phyloP scores from a whole-genome alignment of 768 basidiomycete species.

The Tylopilus subfusipes region DNA sequence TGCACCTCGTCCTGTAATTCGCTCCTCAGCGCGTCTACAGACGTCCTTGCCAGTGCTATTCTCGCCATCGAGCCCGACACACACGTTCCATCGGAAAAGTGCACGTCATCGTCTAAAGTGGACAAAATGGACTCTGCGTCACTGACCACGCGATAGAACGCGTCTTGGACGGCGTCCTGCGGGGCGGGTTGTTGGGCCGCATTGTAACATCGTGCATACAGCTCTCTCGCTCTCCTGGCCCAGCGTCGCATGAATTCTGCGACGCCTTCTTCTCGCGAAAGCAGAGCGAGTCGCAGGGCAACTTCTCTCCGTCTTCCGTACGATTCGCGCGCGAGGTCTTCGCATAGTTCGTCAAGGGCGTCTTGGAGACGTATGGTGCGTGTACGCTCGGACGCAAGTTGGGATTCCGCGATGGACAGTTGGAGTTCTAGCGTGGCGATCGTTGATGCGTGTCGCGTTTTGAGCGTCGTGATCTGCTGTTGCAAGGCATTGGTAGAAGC shows the following conservation, averaged over 20 bases:
- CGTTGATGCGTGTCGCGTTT: conserved; percentile 60
- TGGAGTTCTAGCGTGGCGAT: conserved; percentile 52
- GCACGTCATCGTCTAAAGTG: conserved; percentile 33
- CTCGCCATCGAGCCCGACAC: conserved; percentile 51
- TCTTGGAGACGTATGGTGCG: conserved; percentile 49
- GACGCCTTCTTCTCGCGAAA: conserved; percentile 61
- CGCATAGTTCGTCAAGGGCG: conserved; percentile 66
- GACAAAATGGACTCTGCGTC: conserved; percentile 36
- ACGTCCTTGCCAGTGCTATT: conserved; percentile 45
- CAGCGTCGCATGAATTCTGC: conserved; percentile 54
- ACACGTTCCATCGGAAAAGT: conserved; percentile 13
- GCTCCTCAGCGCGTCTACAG: conserved; percentile 48
- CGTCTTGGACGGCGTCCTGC: conserved; percentile 18
- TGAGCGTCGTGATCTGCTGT: conserved; percentile 52
- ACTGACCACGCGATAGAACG: conserved; percentile 33
- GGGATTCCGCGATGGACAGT: conserved; percentile 41
- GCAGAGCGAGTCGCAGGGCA: conserved; percentile 55
- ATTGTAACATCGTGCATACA: conserved; percentile 27
- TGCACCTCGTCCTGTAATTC: conserved; percentile 58
- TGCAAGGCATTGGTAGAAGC: conserved; percentile 65
- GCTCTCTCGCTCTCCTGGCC: conserved; percentile 50
- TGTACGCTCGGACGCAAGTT: conserved; percentile 42
- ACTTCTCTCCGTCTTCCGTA: conserved; percentile 74
- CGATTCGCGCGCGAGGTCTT: conserved; percentile 65
- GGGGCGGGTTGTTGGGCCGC: neutral